A percentile compares a stretch with the other conserved stretches of the same genome.
These are phyloP conservation scores for Lippia alba DNA, from an alignment of 305 asterid genomes.

Conservation along the genomic window DNA sequence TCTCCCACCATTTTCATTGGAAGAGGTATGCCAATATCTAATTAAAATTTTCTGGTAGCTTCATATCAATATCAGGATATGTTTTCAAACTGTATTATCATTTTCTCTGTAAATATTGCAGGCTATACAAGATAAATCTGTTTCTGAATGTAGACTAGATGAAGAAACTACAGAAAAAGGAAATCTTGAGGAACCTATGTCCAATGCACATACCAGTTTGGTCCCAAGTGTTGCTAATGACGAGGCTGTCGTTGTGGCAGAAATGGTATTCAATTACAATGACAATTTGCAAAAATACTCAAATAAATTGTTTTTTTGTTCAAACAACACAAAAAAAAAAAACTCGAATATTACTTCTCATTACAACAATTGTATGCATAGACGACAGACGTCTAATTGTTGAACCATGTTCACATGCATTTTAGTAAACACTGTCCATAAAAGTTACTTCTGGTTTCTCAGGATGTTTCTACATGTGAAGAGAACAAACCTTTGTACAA, in stretches of 20 bases:
- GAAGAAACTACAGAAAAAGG: constrained; percentile 39
- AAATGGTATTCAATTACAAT: constrained; percentile 33
- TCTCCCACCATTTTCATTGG: constrained; percentile 44
- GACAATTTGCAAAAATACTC: background rate
- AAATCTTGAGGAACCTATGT: constrained; percentile 32
- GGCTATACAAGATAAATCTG: constrained; percentile 38
- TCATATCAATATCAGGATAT: constrained; percentile 19
- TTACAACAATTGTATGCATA: background rate
- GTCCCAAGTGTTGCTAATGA: constrained; percentile 15
- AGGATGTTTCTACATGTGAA: constrained; percentile 53
- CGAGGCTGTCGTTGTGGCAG: constrained; percentile 19
- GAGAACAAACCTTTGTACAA: constrained; percentile 36
- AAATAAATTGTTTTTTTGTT: too few relatives aligned
- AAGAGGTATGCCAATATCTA: constrained; percentile 49
- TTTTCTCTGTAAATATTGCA: constrained; percentile 32
- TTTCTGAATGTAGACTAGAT: constrained; percentile 38
- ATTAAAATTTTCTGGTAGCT: background rate
- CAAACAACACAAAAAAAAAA: background rate
- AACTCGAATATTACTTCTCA: background rate
- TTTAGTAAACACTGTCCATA: background rate
- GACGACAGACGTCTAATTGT: background rate
- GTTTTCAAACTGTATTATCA: constrained; percentile 4
- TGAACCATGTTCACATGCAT: background rate
- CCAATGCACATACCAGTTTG: constrained; percentile 31
- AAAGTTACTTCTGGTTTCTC: constrained; percentile 8